A percentile compares a stretch with the other conserved stretches of the same genome.
Evolutionary conservation across 148 eudicot genomes (phyloP).

Genomic region (Vaccinium darrowii): DNA sequence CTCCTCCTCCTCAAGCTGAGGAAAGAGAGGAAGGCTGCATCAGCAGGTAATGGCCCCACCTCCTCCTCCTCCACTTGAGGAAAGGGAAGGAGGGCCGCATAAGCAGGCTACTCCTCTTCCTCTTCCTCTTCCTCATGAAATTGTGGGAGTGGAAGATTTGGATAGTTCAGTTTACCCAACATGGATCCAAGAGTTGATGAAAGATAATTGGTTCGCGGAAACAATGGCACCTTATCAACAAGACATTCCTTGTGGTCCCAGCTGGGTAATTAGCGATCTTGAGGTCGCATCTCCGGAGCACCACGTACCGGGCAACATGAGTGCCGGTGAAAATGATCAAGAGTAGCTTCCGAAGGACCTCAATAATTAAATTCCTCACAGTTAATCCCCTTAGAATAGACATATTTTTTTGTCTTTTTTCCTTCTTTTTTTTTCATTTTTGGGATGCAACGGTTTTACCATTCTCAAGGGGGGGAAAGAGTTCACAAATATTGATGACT

Average conservation of each 20-base stretch:
- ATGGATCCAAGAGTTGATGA: not conserved
- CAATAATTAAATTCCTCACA: too few species aligned
- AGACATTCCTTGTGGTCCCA: not conserved
- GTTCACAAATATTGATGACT: too few species aligned
- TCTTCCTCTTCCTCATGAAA: not conserved
- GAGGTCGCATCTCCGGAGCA: not conserved
- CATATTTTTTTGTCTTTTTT: too few species aligned
- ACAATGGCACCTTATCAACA: not conserved
- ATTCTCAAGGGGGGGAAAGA: too few species aligned
- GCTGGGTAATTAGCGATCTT: not conserved
- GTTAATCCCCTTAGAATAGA: too few species aligned
- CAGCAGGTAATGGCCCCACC: not conserved
- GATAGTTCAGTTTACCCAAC: not conserved
- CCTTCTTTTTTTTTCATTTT: too few species aligned
- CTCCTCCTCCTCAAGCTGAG: too few species aligned
- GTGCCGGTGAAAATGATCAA: not conserved
- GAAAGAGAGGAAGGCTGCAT: too few species aligned
- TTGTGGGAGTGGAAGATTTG: not conserved
- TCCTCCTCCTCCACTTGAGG: not conserved
- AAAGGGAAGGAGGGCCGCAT: not conserved
- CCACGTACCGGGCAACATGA: not conserved
- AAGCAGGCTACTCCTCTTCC: not conserved
- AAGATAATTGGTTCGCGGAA: conserved; percentile 10
- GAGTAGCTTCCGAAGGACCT: not conserved
- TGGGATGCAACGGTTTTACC: too few species aligned